These are phyloP conservation scores for Tetrapisispora taiwanensis DNA, from an alignment of 805 yeast species.

Conservation along the genomic window DNA sequence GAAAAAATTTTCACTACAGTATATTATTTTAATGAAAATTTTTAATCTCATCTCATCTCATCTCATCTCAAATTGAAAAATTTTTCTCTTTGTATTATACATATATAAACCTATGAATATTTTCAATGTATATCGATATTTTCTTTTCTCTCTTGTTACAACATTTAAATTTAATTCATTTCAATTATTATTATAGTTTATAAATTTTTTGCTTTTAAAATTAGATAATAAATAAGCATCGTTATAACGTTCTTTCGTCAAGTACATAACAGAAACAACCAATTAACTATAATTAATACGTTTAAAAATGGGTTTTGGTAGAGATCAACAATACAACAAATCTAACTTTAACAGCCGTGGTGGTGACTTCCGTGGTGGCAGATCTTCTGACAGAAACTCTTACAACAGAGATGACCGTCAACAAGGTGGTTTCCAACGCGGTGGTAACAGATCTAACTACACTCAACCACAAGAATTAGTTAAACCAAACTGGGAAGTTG, in stretches of 20 bases:
- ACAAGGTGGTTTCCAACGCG: conserved; percentile 27
- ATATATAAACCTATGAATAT: background rate
- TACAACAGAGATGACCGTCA: conserved; percentile 26
- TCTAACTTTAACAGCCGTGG: conserved; percentile 32
- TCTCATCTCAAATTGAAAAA: background rate
- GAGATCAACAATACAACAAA: conserved; percentile 31
- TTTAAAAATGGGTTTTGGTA: conserved; percentile 13
- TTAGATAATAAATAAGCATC: too few species aligned
- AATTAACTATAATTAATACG: too few species aligned
- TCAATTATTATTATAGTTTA: too few species aligned
- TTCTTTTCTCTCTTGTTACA: too few species aligned
- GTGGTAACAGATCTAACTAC: conserved; percentile 30
- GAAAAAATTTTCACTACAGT: background rate
- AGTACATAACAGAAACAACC: too few species aligned
- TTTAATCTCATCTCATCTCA: background rate
- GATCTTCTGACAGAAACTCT: conserved; percentile 30
- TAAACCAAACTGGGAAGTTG: conserved; percentile 73
- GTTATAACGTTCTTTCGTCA: too few species aligned
- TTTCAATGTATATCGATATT: too few species aligned
- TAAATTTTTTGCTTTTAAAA: too few species aligned
- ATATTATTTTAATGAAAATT: background rate
- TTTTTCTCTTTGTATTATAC: background rate
- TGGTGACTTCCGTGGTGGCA: conserved; percentile 33
- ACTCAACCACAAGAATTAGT: conserved; percentile 30
- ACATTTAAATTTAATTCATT: too few species aligned